These are phyloP conservation scores for Cryptococcus sp. DNA, from an alignment of 1,284 basidiomycete genomes.

Conservation along the genomic window DNA sequence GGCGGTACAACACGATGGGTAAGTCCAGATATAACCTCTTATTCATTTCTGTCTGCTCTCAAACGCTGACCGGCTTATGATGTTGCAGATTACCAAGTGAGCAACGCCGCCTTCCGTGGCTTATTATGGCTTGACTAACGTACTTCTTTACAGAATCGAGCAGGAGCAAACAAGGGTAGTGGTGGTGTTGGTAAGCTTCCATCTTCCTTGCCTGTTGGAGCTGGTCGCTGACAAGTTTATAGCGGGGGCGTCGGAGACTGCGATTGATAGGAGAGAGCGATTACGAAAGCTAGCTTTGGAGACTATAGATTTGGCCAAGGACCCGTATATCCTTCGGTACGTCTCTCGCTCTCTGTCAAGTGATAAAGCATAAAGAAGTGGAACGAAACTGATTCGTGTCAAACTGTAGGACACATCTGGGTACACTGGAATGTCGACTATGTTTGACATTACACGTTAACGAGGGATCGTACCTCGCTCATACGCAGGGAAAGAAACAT, in stretches of 20 bases:
- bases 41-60: background rate
- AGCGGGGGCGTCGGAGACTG: constrained; percentile 67
- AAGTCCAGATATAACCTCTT: background rate
- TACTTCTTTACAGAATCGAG: constrained; percentile 68
- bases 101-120: constrained; percentile 7
- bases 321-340: constrained; percentile 88
- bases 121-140: background rate
- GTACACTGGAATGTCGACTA: constrained; percentile 95
- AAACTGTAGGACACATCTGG: constrained; percentile 72
- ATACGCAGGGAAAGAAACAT: constrained; percentile 99
- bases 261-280: constrained; percentile 92
- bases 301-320: constrained; percentile 96
- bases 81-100: constrained; percentile 48
- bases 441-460: constrained; percentile 98
- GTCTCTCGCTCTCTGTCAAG: constrained; percentile 1
- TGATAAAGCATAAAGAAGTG: too few relatives aligned
- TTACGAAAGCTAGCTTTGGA: constrained; percentile 92
- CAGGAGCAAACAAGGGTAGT: constrained; percentile 92
- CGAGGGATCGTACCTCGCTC: constrained; percentile 97
- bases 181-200: constrained; percentile 70
- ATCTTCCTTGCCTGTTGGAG: background rate
- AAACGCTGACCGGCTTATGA: background rate
- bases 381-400: background rate
- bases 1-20: background rate
- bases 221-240: background rate